Evolutionary conservation across 202 grass and related monocot species (phyloP), one percentile per base, ranked within the genome.

Genomic region (Musa balbisiana): DNA sequence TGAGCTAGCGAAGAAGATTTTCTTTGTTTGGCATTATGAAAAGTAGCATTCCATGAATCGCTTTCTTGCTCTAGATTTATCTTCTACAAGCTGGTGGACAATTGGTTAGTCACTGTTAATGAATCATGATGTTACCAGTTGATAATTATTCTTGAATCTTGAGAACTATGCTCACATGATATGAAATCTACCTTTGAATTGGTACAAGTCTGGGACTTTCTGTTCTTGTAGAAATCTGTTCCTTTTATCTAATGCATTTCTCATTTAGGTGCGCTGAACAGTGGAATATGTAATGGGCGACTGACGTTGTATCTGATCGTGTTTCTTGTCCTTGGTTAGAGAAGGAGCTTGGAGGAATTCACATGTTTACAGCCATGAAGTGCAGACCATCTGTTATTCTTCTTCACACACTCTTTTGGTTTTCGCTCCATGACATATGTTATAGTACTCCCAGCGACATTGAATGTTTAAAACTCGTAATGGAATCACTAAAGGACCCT

Each of bases 401-500:
- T 64, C 20, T 80, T 80, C 49, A 19, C n/a, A 53, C 24, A 19
- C 52, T 84, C 2, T 81, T 55, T 72, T 81, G 77, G 33, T 77
- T 29, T 51, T 53, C 73, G 14, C 75, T 89, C 55, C 79, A 73
- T 13, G 75, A 29, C 13, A 55, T 55, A 67, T 88, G 84, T 63
- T 82, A 87, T 83, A 51, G 83, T 50, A 85, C 88, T 53, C 2
- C 62, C n/a, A 94, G 68, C 27, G 95, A 98, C 22, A 84, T 98
- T 27, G 9, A 82, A 22, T 98, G 95, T 68, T 80, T 98, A 69
- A 70, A 66, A 80, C 80, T 19, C 2, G 10, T 93, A 49, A 89
- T 77, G 76, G 27, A 51, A 0, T 91, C 91, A 10, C 49, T 98
- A 62, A 66, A 51, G 17, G 94, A 98, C 76, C 91, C 87, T 0